These are phyloP conservation scores for Bertia moriformis DNA, from an alignment of 2,329 filamentous ascomycete genomes.

Conservation along the genomic window DNA sequence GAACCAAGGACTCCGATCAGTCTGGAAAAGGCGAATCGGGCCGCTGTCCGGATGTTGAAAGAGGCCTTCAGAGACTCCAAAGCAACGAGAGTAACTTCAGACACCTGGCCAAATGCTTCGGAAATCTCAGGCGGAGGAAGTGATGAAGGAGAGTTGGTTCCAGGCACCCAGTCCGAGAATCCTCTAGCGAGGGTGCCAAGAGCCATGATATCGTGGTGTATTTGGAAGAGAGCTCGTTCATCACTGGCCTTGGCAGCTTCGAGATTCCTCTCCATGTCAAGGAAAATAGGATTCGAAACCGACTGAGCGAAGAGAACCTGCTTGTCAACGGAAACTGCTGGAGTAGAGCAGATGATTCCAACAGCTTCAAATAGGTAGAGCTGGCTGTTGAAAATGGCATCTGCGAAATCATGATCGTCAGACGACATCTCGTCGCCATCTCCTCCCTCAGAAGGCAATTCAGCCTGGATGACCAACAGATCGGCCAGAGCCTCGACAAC, in stretches of 20 bases:
- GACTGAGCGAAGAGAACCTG: slow-evolving; percentile 77
- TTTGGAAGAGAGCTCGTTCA: slow-evolving; percentile 68
- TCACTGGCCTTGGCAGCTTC: slow-evolving; percentile 65
- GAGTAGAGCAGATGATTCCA: slow-evolving; percentile 76
- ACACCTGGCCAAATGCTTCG: slow-evolving; percentile 70
- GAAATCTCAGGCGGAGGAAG: slow-evolving; percentile 51
- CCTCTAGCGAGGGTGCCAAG: slow-evolving; percentile 82
- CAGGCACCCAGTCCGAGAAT: slow-evolving; percentile 77
- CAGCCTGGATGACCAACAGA: slow-evolving; percentile 77
- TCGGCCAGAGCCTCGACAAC: slow-evolving; percentile 84
- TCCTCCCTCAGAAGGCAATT: slow-evolving; percentile 58
- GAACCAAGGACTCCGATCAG: slow-evolving; percentile 81
- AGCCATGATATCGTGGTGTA: slow-evolving; percentile 94
- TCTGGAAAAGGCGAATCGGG: slow-evolving; percentile 79
- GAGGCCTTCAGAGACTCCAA: slow-evolving; percentile 72
- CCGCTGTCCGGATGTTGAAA: slow-evolving; percentile 72
- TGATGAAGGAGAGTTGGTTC: slow-evolving; percentile 24
- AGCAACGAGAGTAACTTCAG: slow-evolving; percentile 79
- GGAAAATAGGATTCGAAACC: slow-evolving; percentile 77
- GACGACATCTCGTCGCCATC: slow-evolving; percentile 89
- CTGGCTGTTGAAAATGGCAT: slow-evolving; percentile 80
- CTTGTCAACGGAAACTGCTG: slow-evolving; percentile 63
- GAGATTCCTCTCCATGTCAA: slow-evolving; percentile 74
- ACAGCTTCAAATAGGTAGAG: slow-evolving; percentile 90
- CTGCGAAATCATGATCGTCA: slow-evolving; percentile 79